These are phyloP conservation scores for Anethum foeniculum DNA, from an alignment of 140 eudicot species.

Conservation along the genomic window DNA sequence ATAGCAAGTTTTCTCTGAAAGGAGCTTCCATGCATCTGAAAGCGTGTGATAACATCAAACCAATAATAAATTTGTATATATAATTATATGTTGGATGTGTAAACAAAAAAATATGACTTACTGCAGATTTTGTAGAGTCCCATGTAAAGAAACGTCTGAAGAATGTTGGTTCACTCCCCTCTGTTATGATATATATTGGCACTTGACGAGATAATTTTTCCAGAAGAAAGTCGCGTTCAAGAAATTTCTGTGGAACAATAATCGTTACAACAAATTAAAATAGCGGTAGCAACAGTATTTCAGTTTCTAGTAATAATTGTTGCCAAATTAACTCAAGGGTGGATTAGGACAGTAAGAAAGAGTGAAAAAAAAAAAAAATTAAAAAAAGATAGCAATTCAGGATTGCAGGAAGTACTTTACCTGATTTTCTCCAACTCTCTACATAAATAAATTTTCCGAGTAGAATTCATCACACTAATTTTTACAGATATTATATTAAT, in stretches of 20 bases:
- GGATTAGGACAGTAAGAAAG: not conserved
- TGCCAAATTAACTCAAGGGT: not conserved
- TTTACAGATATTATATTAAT: not conserved
- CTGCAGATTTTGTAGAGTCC: constrained; percentile 81
- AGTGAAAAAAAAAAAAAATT: not conserved
- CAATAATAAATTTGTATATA: not conserved
- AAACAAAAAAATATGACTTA: constrained; percentile 29
- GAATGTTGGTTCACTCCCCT: constrained; percentile 92
- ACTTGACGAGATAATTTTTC: constrained; percentile 74
- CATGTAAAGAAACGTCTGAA: constrained; percentile 92
- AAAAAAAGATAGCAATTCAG: not conserved
- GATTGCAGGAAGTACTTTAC: not conserved
- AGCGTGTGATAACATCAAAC: constrained; percentile 12
- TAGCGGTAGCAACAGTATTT: not conserved
- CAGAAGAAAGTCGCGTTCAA: constrained; percentile 73
- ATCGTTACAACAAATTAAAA: not conserved
- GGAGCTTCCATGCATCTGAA: constrained; percentile 94
- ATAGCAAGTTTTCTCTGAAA: constrained; percentile 76
- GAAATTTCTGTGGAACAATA: constrained; percentile 56
- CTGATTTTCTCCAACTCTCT: not conserved
- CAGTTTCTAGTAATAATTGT: not conserved
- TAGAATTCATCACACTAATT: not conserved
- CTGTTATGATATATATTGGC: constrained; percentile 61
- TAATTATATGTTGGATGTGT: not conserved
- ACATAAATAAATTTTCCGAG: not conserved